Evolutionary conservation across 352 stramenopile genomes (phyloP).

Genomic region (Globisporangium okanoganense): DNA sequence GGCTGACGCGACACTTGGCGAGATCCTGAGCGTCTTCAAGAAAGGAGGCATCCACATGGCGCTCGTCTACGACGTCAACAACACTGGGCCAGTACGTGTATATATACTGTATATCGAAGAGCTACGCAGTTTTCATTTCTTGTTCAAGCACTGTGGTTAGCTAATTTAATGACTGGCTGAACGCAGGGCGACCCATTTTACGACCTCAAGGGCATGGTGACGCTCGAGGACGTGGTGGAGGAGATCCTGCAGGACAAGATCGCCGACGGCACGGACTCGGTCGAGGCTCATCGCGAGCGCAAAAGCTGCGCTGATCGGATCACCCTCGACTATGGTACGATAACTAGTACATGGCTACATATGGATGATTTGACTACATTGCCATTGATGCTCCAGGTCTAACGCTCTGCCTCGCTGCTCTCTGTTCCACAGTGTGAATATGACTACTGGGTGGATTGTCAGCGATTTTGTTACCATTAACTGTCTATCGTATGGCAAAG

Average conservation of each 20-base stretch:
- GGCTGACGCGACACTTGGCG: constrained; percentile 58
- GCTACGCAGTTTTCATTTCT: constrained; percentile 14
- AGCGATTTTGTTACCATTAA: not conserved
- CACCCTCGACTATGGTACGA: constrained; percentile 53
- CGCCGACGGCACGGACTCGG: constrained; percentile 92
- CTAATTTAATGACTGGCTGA: constrained; percentile 19
- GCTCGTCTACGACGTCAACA: constrained; percentile 78
- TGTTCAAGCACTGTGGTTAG: not conserved
- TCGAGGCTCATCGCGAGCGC: constrained; percentile 36
- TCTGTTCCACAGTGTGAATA: not conserved
- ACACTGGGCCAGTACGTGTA: constrained; percentile 61
- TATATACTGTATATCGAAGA: constrained; percentile 1
- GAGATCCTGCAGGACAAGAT: constrained; percentile 97
- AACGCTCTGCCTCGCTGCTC: not conserved
- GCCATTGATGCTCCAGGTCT: not conserved
- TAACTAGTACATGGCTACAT: not conserved
- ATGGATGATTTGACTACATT: not conserved
- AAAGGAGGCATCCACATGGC: constrained; percentile 66
- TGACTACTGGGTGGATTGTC: not conserved
- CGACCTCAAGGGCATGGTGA: constrained; percentile 96
- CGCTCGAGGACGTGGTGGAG: constrained; percentile 98
- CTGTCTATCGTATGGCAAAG: not conserved
- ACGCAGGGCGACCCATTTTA: constrained; percentile 91
- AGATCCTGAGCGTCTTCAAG: constrained; percentile 78
- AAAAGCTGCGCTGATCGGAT: constrained; percentile 55